Evolutionary conservation across 192 early-diverging fungal species (phyloP).

Genomic region (Coemansia sp.): DNA sequence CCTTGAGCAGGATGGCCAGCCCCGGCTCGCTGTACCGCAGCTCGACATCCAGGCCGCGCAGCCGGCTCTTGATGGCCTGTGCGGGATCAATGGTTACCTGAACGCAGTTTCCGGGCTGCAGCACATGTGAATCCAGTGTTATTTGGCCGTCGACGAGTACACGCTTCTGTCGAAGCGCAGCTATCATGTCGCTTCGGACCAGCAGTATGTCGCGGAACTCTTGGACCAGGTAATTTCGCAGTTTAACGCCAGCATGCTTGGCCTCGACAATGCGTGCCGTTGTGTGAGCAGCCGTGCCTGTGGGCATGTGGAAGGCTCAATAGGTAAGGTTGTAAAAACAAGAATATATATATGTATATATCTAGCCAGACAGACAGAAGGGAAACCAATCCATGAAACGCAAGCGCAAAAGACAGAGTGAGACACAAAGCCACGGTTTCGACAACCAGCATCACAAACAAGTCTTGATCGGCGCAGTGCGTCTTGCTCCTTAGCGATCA

Average conservation of each 20-base stretch:
- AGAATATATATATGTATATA: no score
- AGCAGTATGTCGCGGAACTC: constrained; percentile 26
- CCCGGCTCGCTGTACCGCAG: constrained; percentile 54
- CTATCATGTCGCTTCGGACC: constrained; percentile 20
- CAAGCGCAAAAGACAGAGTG: no score
- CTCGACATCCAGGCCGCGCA: constrained; percentile 47
- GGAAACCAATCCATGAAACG: no score
- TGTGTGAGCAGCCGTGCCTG: no score
- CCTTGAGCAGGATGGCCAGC: constrained; percentile 55
- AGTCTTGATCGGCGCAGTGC: no score
- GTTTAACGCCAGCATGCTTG: constrained; percentile 17
- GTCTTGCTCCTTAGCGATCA: no score
- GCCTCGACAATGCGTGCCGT: constrained; percentile 3
- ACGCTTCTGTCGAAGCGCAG: constrained; percentile 31
- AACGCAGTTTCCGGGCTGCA: constrained; percentile 50
- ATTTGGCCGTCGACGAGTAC: constrained; percentile 56
- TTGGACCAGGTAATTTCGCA: constrained; percentile 27
- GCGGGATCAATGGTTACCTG: constrained; percentile 44
- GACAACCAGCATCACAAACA: no score
- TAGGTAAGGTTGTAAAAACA: neutral
- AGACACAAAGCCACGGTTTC: no score
- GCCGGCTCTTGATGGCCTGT: constrained; percentile 38
- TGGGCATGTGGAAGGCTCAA: neutral
- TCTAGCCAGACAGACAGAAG: no score
- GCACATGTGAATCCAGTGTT: constrained; percentile 49